phyloP scores from a whole-genome alignment of 345 rosid species.

The Brassica cretica region DNA sequence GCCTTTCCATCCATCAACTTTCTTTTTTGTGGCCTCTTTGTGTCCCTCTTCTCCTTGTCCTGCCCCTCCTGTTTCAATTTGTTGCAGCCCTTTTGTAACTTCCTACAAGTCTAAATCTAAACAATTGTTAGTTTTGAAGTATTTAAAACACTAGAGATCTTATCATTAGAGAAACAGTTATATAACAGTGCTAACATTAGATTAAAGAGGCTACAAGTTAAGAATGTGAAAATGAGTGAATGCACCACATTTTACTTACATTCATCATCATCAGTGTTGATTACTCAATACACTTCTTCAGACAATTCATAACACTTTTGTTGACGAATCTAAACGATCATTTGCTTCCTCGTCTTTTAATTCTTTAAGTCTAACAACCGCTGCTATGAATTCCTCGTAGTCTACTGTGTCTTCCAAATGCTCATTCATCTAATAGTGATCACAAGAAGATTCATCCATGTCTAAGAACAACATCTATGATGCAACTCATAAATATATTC shows the following conservation, averaged over 20 bases:
- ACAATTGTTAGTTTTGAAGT: neutral
- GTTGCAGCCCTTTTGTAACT: conserved; percentile 11
- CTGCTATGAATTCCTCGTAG: conserved; percentile 73
- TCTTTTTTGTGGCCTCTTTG: conserved; percentile 14
- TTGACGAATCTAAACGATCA: conserved; percentile 32
- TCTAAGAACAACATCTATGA: conserved; percentile 6
- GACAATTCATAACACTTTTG: conserved; percentile 63
- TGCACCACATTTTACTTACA: conserved; percentile 45
- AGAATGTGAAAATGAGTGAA: neutral
- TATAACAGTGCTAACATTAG: neutral
- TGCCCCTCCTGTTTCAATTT: conserved; percentile 10
- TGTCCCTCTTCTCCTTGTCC: conserved; percentile 16
- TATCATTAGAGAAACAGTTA: conserved; percentile 2
- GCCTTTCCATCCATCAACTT: conserved; percentile 22
- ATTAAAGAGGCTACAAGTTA: neutral
- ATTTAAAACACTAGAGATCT: neutral
- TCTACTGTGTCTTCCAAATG: conserved; percentile 72
- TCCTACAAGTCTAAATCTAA: conserved; percentile 22
- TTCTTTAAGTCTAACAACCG: conserved; percentile 65
- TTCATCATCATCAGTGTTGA: conserved; percentile 51
- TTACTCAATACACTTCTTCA: conserved; percentile 52
- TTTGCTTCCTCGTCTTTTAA: conserved; percentile 61
- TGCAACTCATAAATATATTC: neutral
- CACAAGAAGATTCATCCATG: neutral
- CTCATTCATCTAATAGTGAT: conserved; percentile 60